Evolutionary conservation across 208 protist genomes (phyloP).

Genomic region (Strigomonas galati): DNA sequence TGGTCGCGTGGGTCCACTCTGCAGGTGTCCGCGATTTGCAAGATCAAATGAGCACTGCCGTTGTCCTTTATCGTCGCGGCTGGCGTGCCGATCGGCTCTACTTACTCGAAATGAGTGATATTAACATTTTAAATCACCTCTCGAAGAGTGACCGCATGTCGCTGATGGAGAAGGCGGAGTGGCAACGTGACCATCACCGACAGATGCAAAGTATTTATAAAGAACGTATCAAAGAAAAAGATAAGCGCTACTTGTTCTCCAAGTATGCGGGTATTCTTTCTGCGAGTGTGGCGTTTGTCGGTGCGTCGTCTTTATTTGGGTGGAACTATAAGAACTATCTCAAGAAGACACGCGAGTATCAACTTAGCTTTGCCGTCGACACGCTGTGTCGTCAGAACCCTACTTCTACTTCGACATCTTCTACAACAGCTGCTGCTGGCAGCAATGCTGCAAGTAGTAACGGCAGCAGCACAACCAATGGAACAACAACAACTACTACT

Average conservation of each 20-base stretch:
- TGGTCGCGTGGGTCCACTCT: conserved; percentile 75
- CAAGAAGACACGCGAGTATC: conserved; percentile 77
- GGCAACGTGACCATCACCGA: conserved; percentile 83
- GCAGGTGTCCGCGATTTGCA: conserved; percentile 53
- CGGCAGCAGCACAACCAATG: neutral
- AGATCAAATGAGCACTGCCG: conserved; percentile 61
- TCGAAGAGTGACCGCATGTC: conserved; percentile 74
- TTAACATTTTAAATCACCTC: conserved; percentile 64
- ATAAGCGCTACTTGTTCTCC: conserved; percentile 72
- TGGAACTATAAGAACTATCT: conserved; percentile 91
- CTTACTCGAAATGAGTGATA: conserved; percentile 70
- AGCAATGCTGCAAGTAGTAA: neutral
- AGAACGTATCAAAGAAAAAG: conserved; percentile 84
- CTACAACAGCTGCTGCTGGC: neutral
- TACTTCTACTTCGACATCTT: neutral
- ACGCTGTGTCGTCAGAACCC: conserved; percentile 10
- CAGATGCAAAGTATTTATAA: conserved; percentile 80
- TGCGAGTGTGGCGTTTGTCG: conserved; percentile 75
- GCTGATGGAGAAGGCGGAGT: conserved; percentile 87
- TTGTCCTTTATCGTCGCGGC: conserved; percentile 74
- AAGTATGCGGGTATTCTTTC: conserved; percentile 88
- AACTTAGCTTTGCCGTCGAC: conserved; percentile 61
- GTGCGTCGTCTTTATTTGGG: conserved; percentile 81
- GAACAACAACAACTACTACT: neutral
- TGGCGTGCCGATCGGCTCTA: conserved; percentile 84